These are phyloP conservation scores for Penicillium hordei DNA, from an alignment of 2,329 filamentous ascomycete species.

Conservation along the genomic window DNA sequence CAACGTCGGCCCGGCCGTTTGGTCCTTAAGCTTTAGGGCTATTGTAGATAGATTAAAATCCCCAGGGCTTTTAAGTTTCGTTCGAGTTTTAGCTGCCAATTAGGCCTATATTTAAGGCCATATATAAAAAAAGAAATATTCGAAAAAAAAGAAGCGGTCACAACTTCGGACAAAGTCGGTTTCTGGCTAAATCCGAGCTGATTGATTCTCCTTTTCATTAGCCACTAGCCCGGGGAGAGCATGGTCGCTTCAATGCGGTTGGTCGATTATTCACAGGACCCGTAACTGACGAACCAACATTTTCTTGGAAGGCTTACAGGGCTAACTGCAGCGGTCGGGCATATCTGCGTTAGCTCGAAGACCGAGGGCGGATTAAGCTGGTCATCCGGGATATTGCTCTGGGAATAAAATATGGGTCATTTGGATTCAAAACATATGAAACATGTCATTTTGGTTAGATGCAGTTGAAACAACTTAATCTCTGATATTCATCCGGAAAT, in stretches of 20 bases:
- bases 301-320: neutral
- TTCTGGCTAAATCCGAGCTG: neutral
- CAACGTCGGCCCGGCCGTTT: neutral
- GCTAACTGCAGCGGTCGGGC: neutral
- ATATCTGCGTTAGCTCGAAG: neutral
- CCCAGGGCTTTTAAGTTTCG: neutral
- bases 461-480: too few species aligned
- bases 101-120: neutral
- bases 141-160: neutral
- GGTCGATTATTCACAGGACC: neutral
- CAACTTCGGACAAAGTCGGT: neutral
- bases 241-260: neutral
- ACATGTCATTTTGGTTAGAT: neutral
- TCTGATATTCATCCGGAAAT: too few species aligned
- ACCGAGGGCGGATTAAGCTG: neutral
- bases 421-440: neutral
- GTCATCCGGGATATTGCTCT: neutral
- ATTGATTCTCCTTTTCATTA: neutral
- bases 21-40: neutral
- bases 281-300: neutral
- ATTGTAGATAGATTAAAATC: neutral
- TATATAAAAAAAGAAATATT: neutral
- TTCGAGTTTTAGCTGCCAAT: neutral
- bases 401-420: neutral
- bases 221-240: neutral